phyloP scores from a whole-genome alignment of 345 rosid genomes.

The Citrus trifoliata region DNA sequence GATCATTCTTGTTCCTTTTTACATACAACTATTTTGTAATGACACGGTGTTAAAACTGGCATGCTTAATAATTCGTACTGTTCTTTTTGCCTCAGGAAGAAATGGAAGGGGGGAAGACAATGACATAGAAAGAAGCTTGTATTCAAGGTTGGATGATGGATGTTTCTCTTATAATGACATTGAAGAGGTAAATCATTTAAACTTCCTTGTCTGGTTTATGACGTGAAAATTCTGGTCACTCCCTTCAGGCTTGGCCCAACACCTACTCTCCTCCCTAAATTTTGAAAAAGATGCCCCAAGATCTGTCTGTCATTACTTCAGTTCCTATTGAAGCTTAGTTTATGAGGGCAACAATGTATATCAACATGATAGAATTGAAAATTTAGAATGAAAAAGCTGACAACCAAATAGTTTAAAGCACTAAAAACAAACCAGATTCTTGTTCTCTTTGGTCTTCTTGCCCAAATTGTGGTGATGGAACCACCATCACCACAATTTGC shows the following conservation, averaged over 20 bases:
- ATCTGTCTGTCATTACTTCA: no score
- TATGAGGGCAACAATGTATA: background rate
- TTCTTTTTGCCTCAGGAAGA: slow-evolving; percentile 41
- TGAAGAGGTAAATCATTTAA: slow-evolving; percentile 48
- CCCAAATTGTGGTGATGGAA: background rate
- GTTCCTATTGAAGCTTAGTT: background rate
- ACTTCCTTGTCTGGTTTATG: background rate
- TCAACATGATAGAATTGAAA: background rate
- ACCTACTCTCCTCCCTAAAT: background rate
- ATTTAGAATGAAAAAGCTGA: background rate
- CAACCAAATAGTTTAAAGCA: background rate
- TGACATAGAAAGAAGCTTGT: slow-evolving; percentile 29
- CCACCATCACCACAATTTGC: no score
- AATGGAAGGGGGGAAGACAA: slow-evolving; percentile 32
- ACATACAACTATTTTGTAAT: background rate
- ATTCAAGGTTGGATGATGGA: slow-evolving; percentile 32
- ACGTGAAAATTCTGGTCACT: background rate
- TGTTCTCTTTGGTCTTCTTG: background rate
- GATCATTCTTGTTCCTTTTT: background rate
- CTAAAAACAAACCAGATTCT: no score
- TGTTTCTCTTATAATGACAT: slow-evolving; percentile 28
- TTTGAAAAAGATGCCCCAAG: no score
- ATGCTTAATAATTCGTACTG: background rate
- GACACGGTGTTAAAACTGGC: background rate
- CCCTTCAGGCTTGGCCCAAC: background rate